Evolutionary conservation across 306 rosid genomes (phyloP).

Genomic region (Cucumis melo): DNA sequence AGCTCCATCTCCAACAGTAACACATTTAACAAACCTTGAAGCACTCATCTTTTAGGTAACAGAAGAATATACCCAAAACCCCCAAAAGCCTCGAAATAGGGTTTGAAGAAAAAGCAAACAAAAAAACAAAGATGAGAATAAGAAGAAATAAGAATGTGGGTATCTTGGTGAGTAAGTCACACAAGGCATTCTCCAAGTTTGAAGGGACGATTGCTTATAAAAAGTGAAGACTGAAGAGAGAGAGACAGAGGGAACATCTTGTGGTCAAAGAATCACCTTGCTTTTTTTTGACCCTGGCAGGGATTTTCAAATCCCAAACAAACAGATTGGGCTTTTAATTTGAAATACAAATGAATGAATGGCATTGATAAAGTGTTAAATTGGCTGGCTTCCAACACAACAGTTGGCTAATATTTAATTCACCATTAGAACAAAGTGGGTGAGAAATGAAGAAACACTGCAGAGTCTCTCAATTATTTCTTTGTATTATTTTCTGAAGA

Average conservation of each 20-base stretch:
- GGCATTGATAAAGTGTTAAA: neutral
- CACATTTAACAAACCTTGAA: slow-evolving; percentile 96
- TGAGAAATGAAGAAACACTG: neutral
- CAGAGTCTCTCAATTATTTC: neutral
- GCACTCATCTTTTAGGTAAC: slow-evolving; percentile 50
- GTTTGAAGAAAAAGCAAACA: neutral
- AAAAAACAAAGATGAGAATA: neutral
- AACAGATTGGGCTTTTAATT: neutral
- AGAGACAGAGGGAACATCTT: neutral
- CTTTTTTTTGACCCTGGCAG: slow-evolving; percentile 3
- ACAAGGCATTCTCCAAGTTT: slow-evolving; percentile 16
- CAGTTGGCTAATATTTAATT: neutral
- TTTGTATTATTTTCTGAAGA: neutral
- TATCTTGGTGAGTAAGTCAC: slow-evolving; percentile 16
- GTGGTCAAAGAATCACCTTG: neutral
- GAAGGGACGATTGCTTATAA: slow-evolving; percentile 18
- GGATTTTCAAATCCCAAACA: neutral
- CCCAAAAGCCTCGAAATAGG: neutral
- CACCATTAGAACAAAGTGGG: neutral
- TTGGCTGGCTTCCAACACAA: slow-evolving; percentile 9
- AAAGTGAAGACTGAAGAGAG: neutral
- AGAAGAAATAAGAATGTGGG: slow-evolving; percentile 1
- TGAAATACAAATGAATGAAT: neutral
- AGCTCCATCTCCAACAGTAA: slow-evolving; percentile 98
- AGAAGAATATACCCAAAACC: neutral